Evolutionary conservation across 371 early-diverging fungal species (phyloP).

Genomic region (Synchytrium microbalum): DNA sequence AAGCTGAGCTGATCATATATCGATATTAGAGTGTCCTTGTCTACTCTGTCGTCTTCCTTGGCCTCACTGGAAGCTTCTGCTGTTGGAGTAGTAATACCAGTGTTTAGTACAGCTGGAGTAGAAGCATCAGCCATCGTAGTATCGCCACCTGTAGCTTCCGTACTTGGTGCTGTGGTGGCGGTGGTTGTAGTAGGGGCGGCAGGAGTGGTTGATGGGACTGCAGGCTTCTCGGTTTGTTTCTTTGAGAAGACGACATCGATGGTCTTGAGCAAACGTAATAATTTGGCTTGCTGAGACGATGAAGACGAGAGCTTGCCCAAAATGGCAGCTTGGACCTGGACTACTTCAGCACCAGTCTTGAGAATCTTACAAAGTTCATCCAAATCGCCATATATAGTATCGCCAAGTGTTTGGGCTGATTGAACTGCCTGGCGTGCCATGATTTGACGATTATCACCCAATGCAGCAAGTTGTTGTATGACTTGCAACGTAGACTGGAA

Average conservation of each 20-base stretch:
- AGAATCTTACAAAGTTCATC: constrained; percentile 52
- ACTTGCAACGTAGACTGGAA: constrained; percentile 87
- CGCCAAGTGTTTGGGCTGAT: constrained; percentile 63
- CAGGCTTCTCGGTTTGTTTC: background rate
- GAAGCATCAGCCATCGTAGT: background rate
- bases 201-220: background rate
- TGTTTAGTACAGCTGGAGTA: background rate
- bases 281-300: constrained; percentile 74
- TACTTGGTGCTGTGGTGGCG: background rate
- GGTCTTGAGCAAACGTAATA: constrained; percentile 88
- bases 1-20: constrained; percentile 69
- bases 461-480: constrained; percentile 75
- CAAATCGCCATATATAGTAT: constrained; percentile 60
- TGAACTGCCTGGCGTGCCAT: constrained; percentile 68
- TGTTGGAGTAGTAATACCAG: background rate
- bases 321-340: constrained; percentile 54
- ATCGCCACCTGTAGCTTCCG: background rate
- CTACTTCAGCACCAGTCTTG: constrained; percentile 36
- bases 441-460: constrained; percentile 61
- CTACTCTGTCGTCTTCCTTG: constrained; percentile 14
- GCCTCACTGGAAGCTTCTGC: background rate
- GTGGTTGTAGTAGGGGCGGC: background rate
- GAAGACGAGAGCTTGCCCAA: constrained; percentile 64
- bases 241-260: constrained; percentile 71
- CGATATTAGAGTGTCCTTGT: constrained; percentile 42